Evolutionary conservation across 1,284 basidiomycete genomes (phyloP), one percentile per base, ranked within the genome.

Genomic region (Afroboletus lepidellus): DNA sequence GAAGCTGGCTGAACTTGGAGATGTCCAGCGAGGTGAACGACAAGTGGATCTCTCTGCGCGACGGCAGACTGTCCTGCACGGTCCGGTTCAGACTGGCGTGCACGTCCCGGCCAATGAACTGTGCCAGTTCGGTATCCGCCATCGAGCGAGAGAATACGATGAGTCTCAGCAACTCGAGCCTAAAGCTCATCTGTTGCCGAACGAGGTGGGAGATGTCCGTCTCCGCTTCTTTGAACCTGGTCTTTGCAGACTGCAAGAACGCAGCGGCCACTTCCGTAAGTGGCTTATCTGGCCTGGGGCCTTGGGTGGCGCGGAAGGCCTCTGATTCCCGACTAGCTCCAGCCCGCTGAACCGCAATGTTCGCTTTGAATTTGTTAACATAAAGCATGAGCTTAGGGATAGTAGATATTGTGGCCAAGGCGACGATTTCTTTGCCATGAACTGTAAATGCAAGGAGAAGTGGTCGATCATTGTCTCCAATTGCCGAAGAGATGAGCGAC

Each of bases 201-300:
- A 92, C 81, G 24, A 79, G 70, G 59, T 85, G 84, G 5, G 79
- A 77, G 11, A 87, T 69, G 2, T 72, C 77, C 11, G 73, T 69
- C 46, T 84, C 87, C 16, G 77, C 74, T 69, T 88, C 86, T 58
- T 80, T 82, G 64, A 87, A 78, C 39, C 80, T 79, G 46, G 74
- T 81, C 48, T 83, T 76, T 24, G 90, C 88, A 0, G 88, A 87
- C 48, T 83, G 77, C 32, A 94, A 70, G 79, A 94, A 90, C 15
- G 89, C 90, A 50, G 89, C 84, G 0, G 92, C 90, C 32, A 94
- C 87, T 9, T 88, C 83, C 1, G 90, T 90, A 4, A 92, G 75
- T 5, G 90, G 80, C 64, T 89, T 88, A 57, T 85, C 84, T 6
- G 87, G 86, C 60, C 81, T 84, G 5, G 87, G 82, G 8, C 77